Evolutionary conservation across 768 basidiomycete genomes (phyloP).

Genomic region (Neoboletus magnificus): DNA sequence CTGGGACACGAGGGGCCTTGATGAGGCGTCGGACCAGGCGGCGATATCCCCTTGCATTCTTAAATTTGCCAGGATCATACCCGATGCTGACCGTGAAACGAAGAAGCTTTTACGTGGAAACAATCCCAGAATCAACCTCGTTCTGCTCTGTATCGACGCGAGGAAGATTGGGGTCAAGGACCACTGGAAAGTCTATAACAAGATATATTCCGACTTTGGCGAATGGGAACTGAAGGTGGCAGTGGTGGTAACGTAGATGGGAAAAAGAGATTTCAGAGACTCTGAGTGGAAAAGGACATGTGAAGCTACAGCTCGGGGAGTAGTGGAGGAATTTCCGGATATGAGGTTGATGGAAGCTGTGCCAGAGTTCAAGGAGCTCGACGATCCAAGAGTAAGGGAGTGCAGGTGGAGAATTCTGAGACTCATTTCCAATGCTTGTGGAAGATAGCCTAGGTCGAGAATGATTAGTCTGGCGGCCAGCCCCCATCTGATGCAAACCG

Average conservation of each 20-base stretch:
- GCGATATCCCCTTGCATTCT: not conserved
- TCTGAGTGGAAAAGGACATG: conserved; percentile 18
- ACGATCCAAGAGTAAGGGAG: conserved; percentile 11
- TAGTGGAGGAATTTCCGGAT: conserved; percentile 9
- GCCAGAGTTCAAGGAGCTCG: conserved; percentile 7
- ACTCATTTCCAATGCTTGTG: conserved; percentile 16
- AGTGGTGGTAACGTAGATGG: conserved; percentile 16
- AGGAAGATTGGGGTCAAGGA: conserved; percentile 11
- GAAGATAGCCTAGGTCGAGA: too few species aligned
- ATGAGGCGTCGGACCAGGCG: conserved; percentile 13
- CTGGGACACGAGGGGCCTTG: conserved; percentile 27
- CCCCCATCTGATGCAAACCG: too few species aligned
- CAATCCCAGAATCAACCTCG: conserved; percentile 13
- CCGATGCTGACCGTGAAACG: conserved; percentile 16
- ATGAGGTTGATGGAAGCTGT: conserved; percentile 17
- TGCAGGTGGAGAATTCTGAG: conserved; percentile 20
- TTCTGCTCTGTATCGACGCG: conserved; percentile 20
- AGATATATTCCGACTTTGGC: conserved; percentile 16
- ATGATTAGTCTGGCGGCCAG: too few species aligned
- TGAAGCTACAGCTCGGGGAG: not conserved
- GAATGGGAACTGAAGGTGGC: conserved; percentile 6
- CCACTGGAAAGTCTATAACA: conserved; percentile 21
- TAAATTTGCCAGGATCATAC: not conserved
- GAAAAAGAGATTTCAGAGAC: not conserved
- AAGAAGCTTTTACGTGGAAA: conserved; percentile 12